A percentile compares a stretch with the other conserved stretches of the same genome.
Conservation (phyloP, 2,329 filamentous ascomycete species). For the Cryphonectria carpinicola region DNA sequence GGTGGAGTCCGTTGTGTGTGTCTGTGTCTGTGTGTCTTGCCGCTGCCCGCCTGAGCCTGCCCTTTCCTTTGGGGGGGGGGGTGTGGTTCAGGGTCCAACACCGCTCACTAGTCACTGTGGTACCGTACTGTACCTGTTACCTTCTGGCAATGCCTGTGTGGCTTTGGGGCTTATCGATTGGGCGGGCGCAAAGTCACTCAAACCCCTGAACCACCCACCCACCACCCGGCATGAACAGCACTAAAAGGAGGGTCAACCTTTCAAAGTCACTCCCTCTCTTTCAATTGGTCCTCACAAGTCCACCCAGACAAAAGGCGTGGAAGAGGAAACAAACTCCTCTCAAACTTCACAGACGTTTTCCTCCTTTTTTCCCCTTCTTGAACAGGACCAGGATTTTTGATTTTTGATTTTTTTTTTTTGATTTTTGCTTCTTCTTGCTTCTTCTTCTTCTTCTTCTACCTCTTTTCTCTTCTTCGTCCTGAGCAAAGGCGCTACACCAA, state of each 20-base stretch:
- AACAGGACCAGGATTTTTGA: background rate
- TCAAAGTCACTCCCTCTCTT: background rate
- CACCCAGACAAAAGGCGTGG: background rate
- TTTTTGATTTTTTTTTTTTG: background rate
- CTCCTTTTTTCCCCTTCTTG: background rate
- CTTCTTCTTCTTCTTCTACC: background rate
- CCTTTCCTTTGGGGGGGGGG: background rate
- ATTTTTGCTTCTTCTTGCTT: background rate
- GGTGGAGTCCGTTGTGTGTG: background rate
- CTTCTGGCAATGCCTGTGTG: background rate
- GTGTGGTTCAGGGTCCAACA: background rate
- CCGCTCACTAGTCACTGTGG: background rate
- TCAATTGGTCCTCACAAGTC: background rate
- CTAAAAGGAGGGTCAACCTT: slow-evolving; percentile 2
- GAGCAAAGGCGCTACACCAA: background rate
- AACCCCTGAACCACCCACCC: slow-evolving; percentile 11
- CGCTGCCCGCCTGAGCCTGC: background rate
- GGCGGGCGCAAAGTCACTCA: background rate
- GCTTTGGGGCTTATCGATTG: slow-evolving; percentile 22
- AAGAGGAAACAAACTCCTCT: background rate
- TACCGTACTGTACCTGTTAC: background rate
- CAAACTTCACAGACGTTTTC: background rate
- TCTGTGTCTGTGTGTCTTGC: background rate
- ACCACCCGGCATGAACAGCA: background rate
- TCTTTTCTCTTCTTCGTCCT: background rate